phyloP scores from a whole-genome alignment of 257 asterid species.

The Solanum arcanum region DNA sequence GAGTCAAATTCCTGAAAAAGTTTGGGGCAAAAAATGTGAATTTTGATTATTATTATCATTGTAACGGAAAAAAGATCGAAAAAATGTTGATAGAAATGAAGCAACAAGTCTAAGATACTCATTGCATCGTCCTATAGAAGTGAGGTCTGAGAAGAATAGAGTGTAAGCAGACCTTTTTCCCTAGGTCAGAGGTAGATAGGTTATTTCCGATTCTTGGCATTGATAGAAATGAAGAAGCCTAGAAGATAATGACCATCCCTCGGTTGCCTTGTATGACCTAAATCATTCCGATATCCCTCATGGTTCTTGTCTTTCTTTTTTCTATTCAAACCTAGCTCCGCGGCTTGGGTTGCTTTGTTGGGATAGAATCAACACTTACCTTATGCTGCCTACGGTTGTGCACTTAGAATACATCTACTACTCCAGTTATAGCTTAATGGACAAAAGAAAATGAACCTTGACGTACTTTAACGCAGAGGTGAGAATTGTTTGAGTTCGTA shows the following conservation, averaged over 20 bases:
- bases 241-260: not conserved
- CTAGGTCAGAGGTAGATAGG: not conserved
- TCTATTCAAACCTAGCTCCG: not conserved
- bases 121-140: not conserved
- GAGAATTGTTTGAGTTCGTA: not conserved
- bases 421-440: not conserved
- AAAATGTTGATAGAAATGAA: not conserved
- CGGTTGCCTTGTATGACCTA: not conserved
- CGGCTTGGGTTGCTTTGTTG: not conserved
- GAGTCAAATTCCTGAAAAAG: slow-evolving; percentile 59
- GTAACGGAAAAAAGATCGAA: not conserved
- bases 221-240: not conserved
- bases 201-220: not conserved
- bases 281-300: not conserved
- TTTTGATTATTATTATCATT: not conserved
- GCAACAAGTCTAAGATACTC: not conserved
- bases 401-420: not conserved
- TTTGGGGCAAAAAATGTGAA: not conserved
- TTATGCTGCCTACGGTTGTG: not conserved
- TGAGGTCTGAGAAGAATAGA: not conserved
- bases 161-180: not conserved
- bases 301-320: too few relatives aligned
- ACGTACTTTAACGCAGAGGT: not conserved
- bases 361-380: not conserved
- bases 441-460: not conserved